Evolutionary conservation across 1,284 basidiomycete genomes (phyloP), one percentile per base, ranked within the genome.

Genomic region (Coriolopsis trogii): DNA sequence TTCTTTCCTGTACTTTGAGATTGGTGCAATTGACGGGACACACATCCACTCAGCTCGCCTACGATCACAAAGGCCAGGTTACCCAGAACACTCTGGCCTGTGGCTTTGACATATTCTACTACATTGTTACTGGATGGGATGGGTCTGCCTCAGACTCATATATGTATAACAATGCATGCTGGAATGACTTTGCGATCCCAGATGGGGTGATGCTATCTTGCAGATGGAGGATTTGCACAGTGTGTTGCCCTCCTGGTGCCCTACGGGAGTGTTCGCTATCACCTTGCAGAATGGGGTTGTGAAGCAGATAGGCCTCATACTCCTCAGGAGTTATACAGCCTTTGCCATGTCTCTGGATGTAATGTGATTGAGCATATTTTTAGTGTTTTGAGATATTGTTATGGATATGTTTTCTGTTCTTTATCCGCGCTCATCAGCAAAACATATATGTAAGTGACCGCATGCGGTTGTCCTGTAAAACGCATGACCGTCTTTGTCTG

Each of bases 281-380:
- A 75, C 58, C 53, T 73, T n/a, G 54, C 59, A 10, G 70, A 74
- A 60, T 74, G 70, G 70, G 53, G 45, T 7, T 31, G 37, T 21
- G n/a, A n/a, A 38, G 6, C 10, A 9, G 23, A 10, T 46, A 73
- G 71, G 31, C 71, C 71, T 6, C 25, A 50, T 23, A 72, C 68
- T 36, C 25, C 51, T 3, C 44, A 77, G 48, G 72, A 78, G 48
- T 59, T 78, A 0, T 79, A 70, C 58, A 78, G 76, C 49, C 60
- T 78, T 0, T 51, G 59, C 0, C 74, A 79, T 65, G 67, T 73
- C 8, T 49, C 46, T n/a, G 59, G 63, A 13, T 52, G 66, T 0
- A 76, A 77, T 60, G 66, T 74, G 8, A 61, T 77, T 50, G 71
- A 78, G 51, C 63, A 60, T 0, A 70, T 74, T 1, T 78, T 80